Percentiles rank a stretch among this genome's conserved stretches.
phyloP scores from a whole-genome alignment of 306 rosid genomes.

The Arachis stenosperma region DNA sequence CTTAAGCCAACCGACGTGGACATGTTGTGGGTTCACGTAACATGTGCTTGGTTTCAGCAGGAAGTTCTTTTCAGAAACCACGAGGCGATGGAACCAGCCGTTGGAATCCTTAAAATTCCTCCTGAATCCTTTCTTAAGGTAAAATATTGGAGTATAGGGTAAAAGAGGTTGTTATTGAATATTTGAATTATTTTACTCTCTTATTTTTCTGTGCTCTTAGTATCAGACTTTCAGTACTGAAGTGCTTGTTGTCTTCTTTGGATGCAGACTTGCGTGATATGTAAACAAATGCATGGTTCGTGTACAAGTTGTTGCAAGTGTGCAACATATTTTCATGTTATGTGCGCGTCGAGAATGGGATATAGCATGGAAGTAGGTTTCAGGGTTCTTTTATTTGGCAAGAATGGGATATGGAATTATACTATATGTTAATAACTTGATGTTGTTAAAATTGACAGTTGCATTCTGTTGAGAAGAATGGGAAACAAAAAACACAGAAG shows the following conservation, averaged over 20 bases:
- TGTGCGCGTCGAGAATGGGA: slow-evolving; percentile 87
- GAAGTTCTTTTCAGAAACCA: slow-evolving; percentile 78
- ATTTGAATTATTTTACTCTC: neutral
- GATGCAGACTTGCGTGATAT: slow-evolving; percentile 78
- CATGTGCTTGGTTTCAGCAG: slow-evolving; percentile 95
- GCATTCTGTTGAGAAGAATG: slow-evolving; percentile 73
- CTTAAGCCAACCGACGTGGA: slow-evolving; percentile 91
- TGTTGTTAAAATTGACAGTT: slow-evolving; percentile 60
- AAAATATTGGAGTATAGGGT: slow-evolving; percentile 27
- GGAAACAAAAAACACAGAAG: slow-evolving; percentile 59
- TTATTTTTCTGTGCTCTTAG: neutral
- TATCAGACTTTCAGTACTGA: slow-evolving; percentile 4
- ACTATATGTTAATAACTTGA: slow-evolving; percentile 20
- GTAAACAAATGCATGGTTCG: slow-evolving; percentile 89
- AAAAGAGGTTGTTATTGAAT: neutral
- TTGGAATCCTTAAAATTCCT: slow-evolving; percentile 83
- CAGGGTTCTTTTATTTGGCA: slow-evolving; percentile 24
- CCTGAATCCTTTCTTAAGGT: slow-evolving; percentile 73
- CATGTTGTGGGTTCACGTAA: slow-evolving; percentile 82
- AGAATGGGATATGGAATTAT: neutral
- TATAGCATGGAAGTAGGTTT: slow-evolving; percentile 87
- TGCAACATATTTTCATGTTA: slow-evolving; percentile 84
- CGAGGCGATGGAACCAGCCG: slow-evolving; percentile 91
- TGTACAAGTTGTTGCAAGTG: slow-evolving; percentile 90
- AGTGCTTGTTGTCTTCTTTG: slow-evolving; percentile 35